Conservation (phyloP, 805 yeast genomes). For the Hyphopichia homilentoma region DNA sequence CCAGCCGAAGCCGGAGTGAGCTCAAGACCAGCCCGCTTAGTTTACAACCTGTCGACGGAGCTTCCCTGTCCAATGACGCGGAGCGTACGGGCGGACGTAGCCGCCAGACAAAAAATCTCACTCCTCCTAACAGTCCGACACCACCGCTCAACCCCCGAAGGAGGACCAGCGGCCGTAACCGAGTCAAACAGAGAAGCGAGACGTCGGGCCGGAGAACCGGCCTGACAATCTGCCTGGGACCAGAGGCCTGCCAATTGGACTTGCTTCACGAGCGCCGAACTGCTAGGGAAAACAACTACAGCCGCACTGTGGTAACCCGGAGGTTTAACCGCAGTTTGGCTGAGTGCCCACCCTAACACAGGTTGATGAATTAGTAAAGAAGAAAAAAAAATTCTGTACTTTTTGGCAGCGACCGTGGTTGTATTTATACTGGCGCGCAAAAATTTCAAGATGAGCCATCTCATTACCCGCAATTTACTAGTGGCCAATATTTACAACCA, state of each 20-base stretch:
- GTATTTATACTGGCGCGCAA: conserved; percentile 1
- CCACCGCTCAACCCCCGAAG: conserved; percentile 52
- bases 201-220: no score
- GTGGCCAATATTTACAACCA: no score
- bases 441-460: no score
- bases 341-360: conserved; percentile 51
- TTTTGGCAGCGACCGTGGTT: background rate
- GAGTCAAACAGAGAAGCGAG: no score
- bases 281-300: conserved; percentile 44
- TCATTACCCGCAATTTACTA: no score
- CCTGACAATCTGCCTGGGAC: background rate
- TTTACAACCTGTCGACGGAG: conserved; percentile 99
- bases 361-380: conserved; percentile 37
- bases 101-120: no score
- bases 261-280: conserved; percentile 76
- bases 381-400: conserved; percentile 7
- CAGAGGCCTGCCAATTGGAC: conserved; percentile 22
- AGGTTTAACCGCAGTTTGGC: conserved; percentile 22
- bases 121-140: no score
- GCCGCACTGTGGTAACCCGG: conserved; percentile 23
- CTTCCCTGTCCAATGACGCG: conserved; percentile 66
- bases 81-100: no score
- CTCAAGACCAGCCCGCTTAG: conserved; percentile 61
- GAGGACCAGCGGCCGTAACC: conserved; percentile 43
- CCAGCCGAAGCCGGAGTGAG: conserved; percentile 42